Percentiles rank a stretch among this genome's conserved stretches.
Evolutionary conservation across 1,284 basidiomycete species (phyloP).

Genomic region (Rhodotorula sp.): DNA sequence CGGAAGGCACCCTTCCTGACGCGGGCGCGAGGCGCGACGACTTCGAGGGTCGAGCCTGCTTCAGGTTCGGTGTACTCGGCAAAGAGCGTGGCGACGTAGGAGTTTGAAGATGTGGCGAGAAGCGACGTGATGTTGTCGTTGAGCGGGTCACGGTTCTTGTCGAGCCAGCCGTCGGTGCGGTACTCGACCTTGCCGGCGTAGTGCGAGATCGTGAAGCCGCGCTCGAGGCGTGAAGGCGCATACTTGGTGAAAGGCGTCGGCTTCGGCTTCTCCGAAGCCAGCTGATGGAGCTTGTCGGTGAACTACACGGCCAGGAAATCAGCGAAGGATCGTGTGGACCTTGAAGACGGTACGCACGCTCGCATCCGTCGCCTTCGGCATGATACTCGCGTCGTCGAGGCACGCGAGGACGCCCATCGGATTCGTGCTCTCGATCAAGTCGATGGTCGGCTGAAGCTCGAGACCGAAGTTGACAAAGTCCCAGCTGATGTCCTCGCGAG

Average conservation of each 20-base stretch:
- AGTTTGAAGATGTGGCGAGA: slow-evolving; percentile 76
- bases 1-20: slow-evolving; percentile 96
- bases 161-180: slow-evolving; percentile 91
- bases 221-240: slow-evolving; percentile 79
- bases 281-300: slow-evolving; percentile 34
- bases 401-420: slow-evolving; percentile 87
- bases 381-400: slow-evolving; percentile 98
- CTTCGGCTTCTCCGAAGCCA: slow-evolving; percentile 16
- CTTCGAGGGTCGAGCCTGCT: slow-evolving; percentile 51
- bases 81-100: slow-evolving; percentile 80
- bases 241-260: slow-evolving; percentile 62
- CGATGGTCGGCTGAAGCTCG: slow-evolving; percentile 96
- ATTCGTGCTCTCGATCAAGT: slow-evolving; percentile 82
- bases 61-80: slow-evolving; percentile 65
- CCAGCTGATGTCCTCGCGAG: slow-evolving; percentile 96
- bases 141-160: slow-evolving; percentile 99
- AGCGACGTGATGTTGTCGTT: slow-evolving; percentile 95
- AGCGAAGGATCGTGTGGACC: not conserved
- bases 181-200: slow-evolving; percentile 98
- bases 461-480: slow-evolving; percentile 98
- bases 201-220: slow-evolving; percentile 90
- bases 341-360: slow-evolving; percentile 53
- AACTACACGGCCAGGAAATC: slow-evolving; percentile 18
- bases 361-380: slow-evolving; percentile 94
- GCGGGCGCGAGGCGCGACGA: slow-evolving; percentile 56